A percentile compares a stretch with the other conserved stretches of the same genome.
phyloP scores from a whole-genome alignment of 1,139 yeast genomes.

The Hemisphaericaspora xylofermentans region DNA sequence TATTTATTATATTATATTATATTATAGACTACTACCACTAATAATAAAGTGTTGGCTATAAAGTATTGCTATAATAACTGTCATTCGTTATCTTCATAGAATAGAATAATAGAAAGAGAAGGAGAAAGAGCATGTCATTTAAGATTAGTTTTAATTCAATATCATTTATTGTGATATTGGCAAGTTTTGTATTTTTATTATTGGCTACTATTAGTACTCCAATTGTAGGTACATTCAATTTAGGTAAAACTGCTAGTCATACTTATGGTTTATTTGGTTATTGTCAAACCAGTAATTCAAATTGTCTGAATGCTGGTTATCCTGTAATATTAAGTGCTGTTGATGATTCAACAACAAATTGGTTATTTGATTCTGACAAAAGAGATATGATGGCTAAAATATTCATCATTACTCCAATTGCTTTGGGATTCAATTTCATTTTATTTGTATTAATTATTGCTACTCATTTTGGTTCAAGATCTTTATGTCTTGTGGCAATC shows the following conservation, averaged over 20 bases:
- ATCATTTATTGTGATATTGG: conserved; percentile 32
- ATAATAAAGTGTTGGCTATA: too few species aligned
- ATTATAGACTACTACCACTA: too few species aligned
- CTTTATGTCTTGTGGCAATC: conserved; percentile 25
- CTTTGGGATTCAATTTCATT: conserved; percentile 69
- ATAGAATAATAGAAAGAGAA: too few species aligned
- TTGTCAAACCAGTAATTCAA: conserved; percentile 46
- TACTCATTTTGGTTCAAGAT: conserved; percentile 21
- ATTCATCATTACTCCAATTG: conserved; percentile 77
- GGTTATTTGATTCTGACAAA: conserved; percentile 36
- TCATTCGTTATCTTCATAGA: too few species aligned
- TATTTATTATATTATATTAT: too few species aligned
- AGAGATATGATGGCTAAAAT: conserved; percentile 68
- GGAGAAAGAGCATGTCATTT: conserved; percentile 11
- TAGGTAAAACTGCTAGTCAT: conserved; percentile 45
- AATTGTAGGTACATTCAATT: conserved; percentile 33
- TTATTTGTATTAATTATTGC: conserved; percentile 40
- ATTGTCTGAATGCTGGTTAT: conserved; percentile 49
- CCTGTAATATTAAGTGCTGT: conserved; percentile 29
- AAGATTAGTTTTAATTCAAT: conserved; percentile 27
- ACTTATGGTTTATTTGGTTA: conserved; percentile 87
- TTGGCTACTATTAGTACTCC: conserved; percentile 54
- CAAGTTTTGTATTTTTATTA: conserved; percentile 49
- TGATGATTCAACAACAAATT: conserved; percentile 20
- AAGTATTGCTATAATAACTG: too few species aligned